Conservation (phyloP, 768 basidiomycete genomes). For the Rhodotorula babjevae region DNA sequence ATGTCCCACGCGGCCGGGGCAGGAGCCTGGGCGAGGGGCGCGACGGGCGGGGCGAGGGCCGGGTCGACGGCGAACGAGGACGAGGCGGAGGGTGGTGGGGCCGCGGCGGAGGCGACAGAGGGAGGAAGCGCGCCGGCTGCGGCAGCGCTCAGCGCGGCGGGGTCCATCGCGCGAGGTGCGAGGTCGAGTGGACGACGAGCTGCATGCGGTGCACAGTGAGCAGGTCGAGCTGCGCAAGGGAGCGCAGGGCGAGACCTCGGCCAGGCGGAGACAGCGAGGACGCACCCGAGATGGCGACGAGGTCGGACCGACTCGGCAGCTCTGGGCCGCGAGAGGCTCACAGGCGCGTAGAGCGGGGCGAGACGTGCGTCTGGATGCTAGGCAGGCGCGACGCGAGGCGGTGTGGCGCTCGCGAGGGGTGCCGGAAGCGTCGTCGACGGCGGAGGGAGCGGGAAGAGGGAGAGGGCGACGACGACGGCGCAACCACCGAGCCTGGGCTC, state of each 20-base stretch:
- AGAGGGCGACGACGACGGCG: neutral
- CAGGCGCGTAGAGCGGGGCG: neutral
- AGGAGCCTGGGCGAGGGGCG: too few species aligned
- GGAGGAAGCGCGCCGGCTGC: neutral
- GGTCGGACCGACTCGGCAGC: neutral
- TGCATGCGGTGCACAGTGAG: neutral
- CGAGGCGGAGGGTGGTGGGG: neutral
- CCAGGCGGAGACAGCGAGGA: neutral
- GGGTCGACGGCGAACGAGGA: neutral
- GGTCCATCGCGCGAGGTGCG: neutral
- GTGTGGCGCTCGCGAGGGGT: constrained; percentile 3
- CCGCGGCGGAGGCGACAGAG: neutral
- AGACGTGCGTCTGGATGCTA: neutral
- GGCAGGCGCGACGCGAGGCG: neutral
- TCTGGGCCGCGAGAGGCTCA: too few species aligned
- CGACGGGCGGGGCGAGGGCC: neutral
- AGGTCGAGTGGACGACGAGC: too few species aligned
- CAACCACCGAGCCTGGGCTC: too few species aligned
- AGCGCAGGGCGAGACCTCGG: too few species aligned
- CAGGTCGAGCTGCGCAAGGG: neutral
- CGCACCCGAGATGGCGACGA: neutral
- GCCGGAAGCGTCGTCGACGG: constrained; percentile 15
- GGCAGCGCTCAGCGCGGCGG: neutral
- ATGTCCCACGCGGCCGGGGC: neutral
- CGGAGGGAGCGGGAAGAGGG: neutral